Evolutionary conservation across 805 yeast species (phyloP), one percentile per base, ranked within the genome.

Genomic region (Vanderwaltozyma yarrowii): DNA sequence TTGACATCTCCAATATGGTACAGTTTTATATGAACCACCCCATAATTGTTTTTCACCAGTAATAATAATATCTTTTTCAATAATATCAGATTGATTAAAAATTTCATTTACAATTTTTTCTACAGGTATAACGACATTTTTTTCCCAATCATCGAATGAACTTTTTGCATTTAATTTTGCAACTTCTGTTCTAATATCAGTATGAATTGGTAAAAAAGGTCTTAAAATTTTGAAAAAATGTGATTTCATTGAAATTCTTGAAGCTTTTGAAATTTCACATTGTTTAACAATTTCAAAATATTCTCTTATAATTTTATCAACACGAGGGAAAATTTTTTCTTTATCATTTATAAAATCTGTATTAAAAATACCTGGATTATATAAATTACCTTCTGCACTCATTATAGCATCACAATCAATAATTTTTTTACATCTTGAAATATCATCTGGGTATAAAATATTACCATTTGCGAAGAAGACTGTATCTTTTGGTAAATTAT

Each of bases 1-100:
- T 62, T 89, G 98, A 46, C 95, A 78, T 51, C 97, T 72, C 97
- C 97, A 89, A 58, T 81, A 87, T 2, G 98, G 97, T 13, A 89
- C 75, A 4, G 70, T 72, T 56, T 77, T 76, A 58, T 92, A 89
- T 12, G 69, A 50, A 1, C 94, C 95, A 34, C 94, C 95, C 88
- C 94, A 81, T 18, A 61, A 53, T 47, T 76, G 76, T 27, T 53
- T 49, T 6, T 71, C 74, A 0, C 87, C 86, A 7, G 61, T 65
- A 0, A 61, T 63, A 1, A 81, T 69, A 4, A 52, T 59, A 51
- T 86, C 96, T 15, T 69, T 43, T 36, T 69, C 71, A 4, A 61
- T 66, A n/a, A 76, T 76, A 39, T 76, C 67, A 1, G 65, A 68
- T 35, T 71, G 63, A 4, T 59, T 58, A 45, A 68, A 78, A 1